Evolutionary conservation across 768 basidiomycete species (phyloP).

Genomic region (Rickenella mellea): DNA sequence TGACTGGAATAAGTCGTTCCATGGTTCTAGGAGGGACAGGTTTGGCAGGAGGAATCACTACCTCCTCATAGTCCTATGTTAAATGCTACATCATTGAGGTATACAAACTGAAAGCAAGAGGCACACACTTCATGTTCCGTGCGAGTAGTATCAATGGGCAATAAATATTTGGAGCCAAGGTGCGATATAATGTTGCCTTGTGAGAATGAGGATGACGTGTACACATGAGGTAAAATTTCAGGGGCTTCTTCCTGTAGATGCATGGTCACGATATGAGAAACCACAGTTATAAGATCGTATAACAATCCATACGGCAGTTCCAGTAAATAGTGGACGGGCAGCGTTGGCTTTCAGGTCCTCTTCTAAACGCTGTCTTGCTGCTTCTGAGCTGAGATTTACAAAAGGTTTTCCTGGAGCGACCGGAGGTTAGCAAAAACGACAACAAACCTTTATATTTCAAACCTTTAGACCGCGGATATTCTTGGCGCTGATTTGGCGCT

Average conservation of each 20-base stretch:
- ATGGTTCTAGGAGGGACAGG: constrained; percentile 60
- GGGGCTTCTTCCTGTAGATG: constrained; percentile 36
- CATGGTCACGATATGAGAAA: background rate
- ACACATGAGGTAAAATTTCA: constrained; percentile 81
- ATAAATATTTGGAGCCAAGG: constrained; percentile 64
- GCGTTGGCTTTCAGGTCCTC: constrained; percentile 51
- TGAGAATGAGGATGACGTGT: constrained; percentile 51
- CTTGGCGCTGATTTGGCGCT: background rate
- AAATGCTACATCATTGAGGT: constrained; percentile 1
- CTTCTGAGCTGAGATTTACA: constrained; percentile 27
- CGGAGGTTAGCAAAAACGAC: too few relatives aligned
- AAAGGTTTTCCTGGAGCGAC: too few relatives aligned
- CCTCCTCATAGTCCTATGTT: constrained; percentile 79
- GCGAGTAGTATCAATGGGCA: constrained; percentile 78
- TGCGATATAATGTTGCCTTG: constrained; percentile 63
- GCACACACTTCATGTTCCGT: constrained; percentile 51
- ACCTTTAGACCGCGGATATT: too few relatives aligned
- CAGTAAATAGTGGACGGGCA: constrained; percentile 54
- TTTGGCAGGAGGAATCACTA: constrained; percentile 77
- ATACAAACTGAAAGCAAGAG: background rate
- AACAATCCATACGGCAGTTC: constrained; percentile 33
- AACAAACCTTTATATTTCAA: too few relatives aligned
- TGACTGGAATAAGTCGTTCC: constrained; percentile 64
- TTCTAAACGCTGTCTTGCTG: constrained; percentile 55
- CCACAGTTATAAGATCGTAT: background rate